Conservation (phyloP, 176 grass and related monocot species). For the Phoenix dactylifera region DNA sequence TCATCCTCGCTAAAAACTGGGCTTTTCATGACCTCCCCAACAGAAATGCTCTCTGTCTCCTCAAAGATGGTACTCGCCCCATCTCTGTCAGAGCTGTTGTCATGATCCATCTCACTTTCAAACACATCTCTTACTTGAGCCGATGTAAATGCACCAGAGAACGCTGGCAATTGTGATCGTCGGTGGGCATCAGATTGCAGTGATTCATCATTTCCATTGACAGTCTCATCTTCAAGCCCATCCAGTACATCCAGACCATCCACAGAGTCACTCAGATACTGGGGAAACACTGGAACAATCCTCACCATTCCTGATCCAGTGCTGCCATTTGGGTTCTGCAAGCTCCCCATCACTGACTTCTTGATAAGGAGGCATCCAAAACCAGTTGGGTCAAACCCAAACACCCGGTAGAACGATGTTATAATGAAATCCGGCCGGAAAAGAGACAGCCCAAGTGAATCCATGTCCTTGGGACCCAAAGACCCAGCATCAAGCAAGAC, state of each 20-base stretch:
- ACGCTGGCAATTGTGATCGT: constrained; percentile 71
- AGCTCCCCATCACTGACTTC: constrained; percentile 81
- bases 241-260: constrained; percentile 69
- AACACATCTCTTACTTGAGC: constrained; percentile 86
- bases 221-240: constrained; percentile 70
- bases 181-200: constrained; percentile 30
- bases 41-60: constrained; percentile 83
- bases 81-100: constrained; percentile 85
- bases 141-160: constrained; percentile 85
- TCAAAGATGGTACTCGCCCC: constrained; percentile 93
- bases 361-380: constrained; percentile 97
- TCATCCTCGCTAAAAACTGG: constrained; percentile 97
- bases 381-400: constrained; percentile 83
- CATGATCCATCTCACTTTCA: constrained; percentile 79
- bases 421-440: constrained; percentile 98
- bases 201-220: constrained; percentile 50
- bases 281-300: constrained; percentile 72
- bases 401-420: constrained; percentile 93
- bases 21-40: constrained; percentile 96
- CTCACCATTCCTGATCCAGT: constrained; percentile 80
- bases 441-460: constrained; percentile 80
- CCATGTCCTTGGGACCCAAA: constrained; percentile 97
- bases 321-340: constrained; percentile 61
- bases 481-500: constrained; percentile 92
- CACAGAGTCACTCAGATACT: constrained; percentile 83